Evolutionary conservation across 192 early-diverging fungal genomes (phyloP).

Genomic region (Linnemannia schmuckeri): DNA sequence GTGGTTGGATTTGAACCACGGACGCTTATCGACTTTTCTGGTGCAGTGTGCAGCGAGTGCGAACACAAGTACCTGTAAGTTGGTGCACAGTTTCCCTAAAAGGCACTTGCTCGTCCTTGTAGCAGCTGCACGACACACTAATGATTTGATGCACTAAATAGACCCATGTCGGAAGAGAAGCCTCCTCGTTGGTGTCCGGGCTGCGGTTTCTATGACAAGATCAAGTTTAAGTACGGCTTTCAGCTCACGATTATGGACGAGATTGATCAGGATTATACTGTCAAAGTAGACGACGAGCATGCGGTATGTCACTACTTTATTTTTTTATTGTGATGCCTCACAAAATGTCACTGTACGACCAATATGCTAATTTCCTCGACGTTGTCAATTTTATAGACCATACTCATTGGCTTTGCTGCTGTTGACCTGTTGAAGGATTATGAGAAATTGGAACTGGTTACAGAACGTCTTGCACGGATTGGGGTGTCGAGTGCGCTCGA

Average conservation of each 20-base stretch:
- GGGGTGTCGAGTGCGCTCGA: constrained; percentile 2
- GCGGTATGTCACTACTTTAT: constrained; percentile 6
- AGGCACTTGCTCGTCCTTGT: too few species aligned
- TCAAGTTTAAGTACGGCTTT: constrained; percentile 17
- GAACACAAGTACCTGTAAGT: constrained; percentile 23
- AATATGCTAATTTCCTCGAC: too few species aligned
- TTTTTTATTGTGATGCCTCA: too few species aligned
- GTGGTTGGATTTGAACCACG: constrained; percentile 19
- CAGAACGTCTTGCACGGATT: constrained; percentile 11
- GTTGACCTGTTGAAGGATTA: neutral
- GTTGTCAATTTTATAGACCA: neutral
- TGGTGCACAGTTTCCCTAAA: neutral
- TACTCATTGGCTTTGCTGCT: constrained; percentile 16
- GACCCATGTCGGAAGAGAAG: neutral
- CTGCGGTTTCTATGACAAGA: neutral
- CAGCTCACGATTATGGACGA: constrained; percentile 27
- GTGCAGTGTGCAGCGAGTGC: constrained; percentile 12
- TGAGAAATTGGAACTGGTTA: neutral
- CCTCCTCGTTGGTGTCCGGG: neutral
- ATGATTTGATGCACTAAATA: neutral
- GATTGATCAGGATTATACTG: constrained; percentile 9
- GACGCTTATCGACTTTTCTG: constrained; percentile 24
- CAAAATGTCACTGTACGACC: too few species aligned
- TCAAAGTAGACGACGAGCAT: constrained; percentile 21
- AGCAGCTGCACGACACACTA: too few species aligned